phyloP scores from a whole-genome alignment of 768 basidiomycete genomes.

The Pisolithus orientalis region DNA sequence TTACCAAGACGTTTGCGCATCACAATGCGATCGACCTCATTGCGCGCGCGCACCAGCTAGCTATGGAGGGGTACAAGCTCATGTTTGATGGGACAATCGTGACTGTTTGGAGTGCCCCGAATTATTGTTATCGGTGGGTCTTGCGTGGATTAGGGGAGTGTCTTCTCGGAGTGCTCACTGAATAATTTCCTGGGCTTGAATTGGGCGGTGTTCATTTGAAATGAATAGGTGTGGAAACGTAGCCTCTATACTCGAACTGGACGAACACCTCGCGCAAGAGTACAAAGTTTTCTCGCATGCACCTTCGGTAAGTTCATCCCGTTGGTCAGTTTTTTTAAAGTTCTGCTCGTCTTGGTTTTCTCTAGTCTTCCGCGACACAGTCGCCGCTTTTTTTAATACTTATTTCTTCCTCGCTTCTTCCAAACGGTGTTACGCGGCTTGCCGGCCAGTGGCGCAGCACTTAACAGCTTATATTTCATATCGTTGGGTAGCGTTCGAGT shows the following conservation, averaged over 20 bases:
- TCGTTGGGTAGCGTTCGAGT: not conserved
- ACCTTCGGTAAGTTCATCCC: conserved; percentile 54
- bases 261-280: conserved; percentile 88
- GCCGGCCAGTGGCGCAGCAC: not conserved
- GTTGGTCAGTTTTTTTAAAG: not conserved
- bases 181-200: no score
- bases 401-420: not conserved
- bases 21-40: conserved; percentile 92
- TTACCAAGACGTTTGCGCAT: conserved; percentile 85
- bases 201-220: not conserved
- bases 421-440: conserved; percentile 8
- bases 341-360: no score
- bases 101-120: conserved; percentile 97
- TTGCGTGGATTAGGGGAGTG: not conserved
- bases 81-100: conserved; percentile 96
- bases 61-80: conserved; percentile 95
- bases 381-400: not conserved
- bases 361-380: no score
- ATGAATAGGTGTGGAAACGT: conserved; percentile 83
- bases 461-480: not conserved
- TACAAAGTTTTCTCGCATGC: conserved; percentile 96
- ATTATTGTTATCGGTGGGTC: conserved; percentile 92
- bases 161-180: no score
- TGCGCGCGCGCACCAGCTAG: conserved; percentile 94
- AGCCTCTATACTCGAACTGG: conserved; percentile 89